phyloP scores from a whole-genome alignment of 495 filamentous ascomycete genomes.

The Neurospora sp. region DNA sequence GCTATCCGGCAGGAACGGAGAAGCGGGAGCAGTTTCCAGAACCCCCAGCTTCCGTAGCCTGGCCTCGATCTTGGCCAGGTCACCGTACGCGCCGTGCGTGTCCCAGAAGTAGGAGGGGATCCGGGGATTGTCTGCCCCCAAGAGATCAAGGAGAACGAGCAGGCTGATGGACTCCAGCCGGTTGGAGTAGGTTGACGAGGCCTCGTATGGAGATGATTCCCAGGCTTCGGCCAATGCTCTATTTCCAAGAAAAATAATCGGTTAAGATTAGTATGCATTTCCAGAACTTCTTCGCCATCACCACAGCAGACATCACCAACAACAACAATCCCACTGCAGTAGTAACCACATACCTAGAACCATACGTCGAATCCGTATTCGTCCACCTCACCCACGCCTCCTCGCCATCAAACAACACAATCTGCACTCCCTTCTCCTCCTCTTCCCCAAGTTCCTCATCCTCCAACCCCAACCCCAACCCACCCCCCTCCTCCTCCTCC shows the following conservation, averaged over 20 bases:
- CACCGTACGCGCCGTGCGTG: conserved; percentile 88
- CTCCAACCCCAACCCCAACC: conserved; percentile 51
- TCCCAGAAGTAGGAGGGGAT: conserved; percentile 75
- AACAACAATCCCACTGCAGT: not conserved
- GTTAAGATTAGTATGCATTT: not conserved
- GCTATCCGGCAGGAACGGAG: conserved; percentile 37
- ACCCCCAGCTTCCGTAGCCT: conserved; percentile 48
- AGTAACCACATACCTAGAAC: conserved; percentile 48
- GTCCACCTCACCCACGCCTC: conserved; percentile 82
- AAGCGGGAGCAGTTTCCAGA: conserved; percentile 25
- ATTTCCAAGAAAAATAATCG: not conserved
- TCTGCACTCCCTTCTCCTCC: conserved; percentile 75
- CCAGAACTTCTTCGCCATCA: not conserved
- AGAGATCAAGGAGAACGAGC: conserved; percentile 87
- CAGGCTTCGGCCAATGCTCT: conserved; percentile 22
- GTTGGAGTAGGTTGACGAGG: conserved; percentile 34
- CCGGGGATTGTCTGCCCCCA: conserved; percentile 59
- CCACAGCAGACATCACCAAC: not conserved
- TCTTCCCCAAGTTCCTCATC: conserved; percentile 41
- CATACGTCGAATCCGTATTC: conserved; percentile 73
- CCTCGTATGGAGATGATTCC: conserved; percentile 11
- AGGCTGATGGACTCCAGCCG: conserved; percentile 69
- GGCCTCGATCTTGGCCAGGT: conserved; percentile 55
- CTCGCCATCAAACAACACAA: conserved; percentile 86
- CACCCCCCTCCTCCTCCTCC: conserved; percentile 55